These are phyloP conservation scores for Zymoseptoria crescenta DNA, from an alignment of 2,329 filamentous ascomycete genomes.

Conservation along the genomic window DNA sequence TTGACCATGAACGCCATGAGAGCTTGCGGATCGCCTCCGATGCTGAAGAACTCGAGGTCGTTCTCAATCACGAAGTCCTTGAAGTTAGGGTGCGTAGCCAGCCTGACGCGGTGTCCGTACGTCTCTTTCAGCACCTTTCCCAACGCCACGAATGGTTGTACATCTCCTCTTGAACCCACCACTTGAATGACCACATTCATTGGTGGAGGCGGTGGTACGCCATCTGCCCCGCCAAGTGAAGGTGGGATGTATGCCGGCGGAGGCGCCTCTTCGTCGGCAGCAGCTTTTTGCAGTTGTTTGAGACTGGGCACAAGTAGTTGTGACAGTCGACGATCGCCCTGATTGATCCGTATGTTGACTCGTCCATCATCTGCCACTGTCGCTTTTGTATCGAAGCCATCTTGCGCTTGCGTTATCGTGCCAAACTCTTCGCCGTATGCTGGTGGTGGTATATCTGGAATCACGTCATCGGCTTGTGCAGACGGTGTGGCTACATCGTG, in stretches of 20 bases:
- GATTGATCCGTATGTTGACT: conserved; percentile 71
- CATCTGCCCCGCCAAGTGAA: conserved; percentile 58
- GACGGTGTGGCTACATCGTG: conserved; percentile 19
- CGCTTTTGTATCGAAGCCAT: conserved; percentile 34
- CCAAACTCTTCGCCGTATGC: conserved; percentile 34
- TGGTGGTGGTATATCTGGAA: conserved; percentile 29
- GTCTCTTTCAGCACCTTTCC: conserved; percentile 43
- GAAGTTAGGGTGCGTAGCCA: conserved; percentile 44
- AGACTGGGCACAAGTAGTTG: conserved; percentile 60
- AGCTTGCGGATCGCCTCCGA: conserved; percentile 43
- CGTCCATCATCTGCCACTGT: conserved; percentile 57
- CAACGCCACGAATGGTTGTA: conserved; percentile 44
- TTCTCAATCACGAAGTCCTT: conserved; percentile 43
- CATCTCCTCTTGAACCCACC: conserved; percentile 43
- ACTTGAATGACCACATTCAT: conserved; percentile 45
- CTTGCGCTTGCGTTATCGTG: conserved; percentile 31
- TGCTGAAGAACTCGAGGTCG: conserved; percentile 45
- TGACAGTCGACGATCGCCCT: conserved; percentile 58
- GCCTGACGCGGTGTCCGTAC: conserved; percentile 40
- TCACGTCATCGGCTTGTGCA: conserved; percentile 5
- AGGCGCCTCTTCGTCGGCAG: conserved; percentile 41
- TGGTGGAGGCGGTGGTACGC: conserved; percentile 44
- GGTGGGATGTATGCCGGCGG: conserved; percentile 65
- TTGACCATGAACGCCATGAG: conserved; percentile 79
- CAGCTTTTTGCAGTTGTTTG: conserved; percentile 45